A percentile compares a stretch with the other conserved stretches of the same genome.
phyloP scores from a whole-genome alignment of 768 basidiomycete genomes.

The Tulasnella sp. region DNA sequence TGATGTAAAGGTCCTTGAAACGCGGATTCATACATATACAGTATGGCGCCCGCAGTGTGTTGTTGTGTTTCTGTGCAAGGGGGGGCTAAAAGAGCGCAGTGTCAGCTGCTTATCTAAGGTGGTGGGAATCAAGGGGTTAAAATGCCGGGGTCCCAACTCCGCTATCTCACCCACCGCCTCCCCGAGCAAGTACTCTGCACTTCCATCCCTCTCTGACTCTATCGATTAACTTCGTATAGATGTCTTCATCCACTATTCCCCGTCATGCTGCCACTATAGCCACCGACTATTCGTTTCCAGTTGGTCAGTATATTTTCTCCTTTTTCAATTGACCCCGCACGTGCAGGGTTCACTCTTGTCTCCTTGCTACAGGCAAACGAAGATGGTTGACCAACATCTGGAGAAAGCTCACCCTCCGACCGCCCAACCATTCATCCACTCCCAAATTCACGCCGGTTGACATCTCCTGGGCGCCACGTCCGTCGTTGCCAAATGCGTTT shows the following conservation, averaged over 20 bases:
- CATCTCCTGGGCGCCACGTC: background rate
- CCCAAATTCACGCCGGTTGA: background rate
- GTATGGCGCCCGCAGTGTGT: too few species aligned
- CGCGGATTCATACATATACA: too few species aligned
- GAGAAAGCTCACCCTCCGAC: conserved; percentile 4
- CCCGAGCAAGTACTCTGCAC: background rate
- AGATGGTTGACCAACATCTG: background rate
- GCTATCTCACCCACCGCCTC: background rate
- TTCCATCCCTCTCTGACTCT: background rate
- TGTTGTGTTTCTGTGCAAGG: background rate
- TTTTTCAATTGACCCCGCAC: background rate
- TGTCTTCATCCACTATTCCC: background rate
- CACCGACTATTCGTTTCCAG: background rate
- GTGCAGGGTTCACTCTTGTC: background rate
- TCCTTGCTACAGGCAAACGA: background rate
- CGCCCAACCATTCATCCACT: background rate
- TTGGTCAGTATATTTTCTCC: background rate
- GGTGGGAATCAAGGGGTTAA: background rate
- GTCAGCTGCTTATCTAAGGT: background rate
- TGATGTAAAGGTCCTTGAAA: background rate
- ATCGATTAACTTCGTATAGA: conserved; percentile 7
- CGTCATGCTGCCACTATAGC: background rate
- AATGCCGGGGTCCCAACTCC: background rate
- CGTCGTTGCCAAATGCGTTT: background rate
- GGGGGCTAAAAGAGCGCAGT: background rate